A percentile compares a stretch with the other conserved stretches of the same genome.
phyloP scores from a whole-genome alignment of 768 basidiomycete species.

The Suillus subalutaceus region DNA sequence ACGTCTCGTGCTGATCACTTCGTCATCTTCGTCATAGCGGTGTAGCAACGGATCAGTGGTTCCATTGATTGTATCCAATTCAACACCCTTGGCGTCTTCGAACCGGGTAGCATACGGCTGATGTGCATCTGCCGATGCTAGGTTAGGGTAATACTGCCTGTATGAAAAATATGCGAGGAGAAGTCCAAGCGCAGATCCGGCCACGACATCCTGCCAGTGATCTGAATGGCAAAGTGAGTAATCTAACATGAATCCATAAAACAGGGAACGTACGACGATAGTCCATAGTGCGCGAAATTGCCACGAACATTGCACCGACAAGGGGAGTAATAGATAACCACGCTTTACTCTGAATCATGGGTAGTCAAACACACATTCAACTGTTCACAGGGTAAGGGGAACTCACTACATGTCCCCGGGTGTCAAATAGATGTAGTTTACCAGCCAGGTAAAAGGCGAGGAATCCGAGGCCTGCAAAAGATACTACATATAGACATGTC shows the following conservation, averaged over 20 bases:
- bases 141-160: constrained; percentile 78
- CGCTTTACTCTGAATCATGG: constrained; percentile 57
- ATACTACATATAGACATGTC: constrained; percentile 49
- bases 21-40: constrained; percentile 5
- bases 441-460: constrained; percentile 87
- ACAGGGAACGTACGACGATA: constrained; percentile 64
- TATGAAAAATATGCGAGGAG: constrained; percentile 74
- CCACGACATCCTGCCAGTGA: constrained; percentile 90
- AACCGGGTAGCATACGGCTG: constrained; percentile 73
- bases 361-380: background rate
- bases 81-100: constrained; percentile 26
- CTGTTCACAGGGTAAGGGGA: background rate
- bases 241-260: background rate
- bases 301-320: constrained; percentile 69
- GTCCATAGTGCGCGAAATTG: constrained; percentile 91
- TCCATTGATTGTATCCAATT: background rate
- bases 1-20: background rate
- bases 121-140: constrained; percentile 59
- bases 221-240: constrained; percentile 45
- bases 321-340: constrained; percentile 84
- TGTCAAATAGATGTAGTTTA: constrained; percentile 88
- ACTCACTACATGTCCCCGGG: constrained; percentile 68
- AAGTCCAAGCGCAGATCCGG: constrained; percentile 77
- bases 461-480: constrained; percentile 92
- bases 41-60: background rate